Evolutionary conservation across 345 rosid species (phyloP).

Genomic region (Ricinus communis): DNA sequence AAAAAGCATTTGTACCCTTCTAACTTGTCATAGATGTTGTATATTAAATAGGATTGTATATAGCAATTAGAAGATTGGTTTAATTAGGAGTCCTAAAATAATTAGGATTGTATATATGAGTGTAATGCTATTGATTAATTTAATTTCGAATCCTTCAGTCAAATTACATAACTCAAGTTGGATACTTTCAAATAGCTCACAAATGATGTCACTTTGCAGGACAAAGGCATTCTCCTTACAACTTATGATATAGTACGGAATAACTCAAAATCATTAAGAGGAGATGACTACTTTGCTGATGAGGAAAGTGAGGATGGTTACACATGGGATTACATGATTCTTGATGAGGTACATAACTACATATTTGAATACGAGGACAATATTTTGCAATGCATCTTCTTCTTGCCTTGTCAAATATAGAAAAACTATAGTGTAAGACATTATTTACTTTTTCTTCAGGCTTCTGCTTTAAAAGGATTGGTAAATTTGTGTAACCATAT

Average conservation of each 20-base stretch:
- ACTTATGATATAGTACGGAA: slow-evolving; percentile 93
- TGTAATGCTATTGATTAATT: too few species aligned
- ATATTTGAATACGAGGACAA: not conserved
- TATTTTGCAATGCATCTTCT: not conserved
- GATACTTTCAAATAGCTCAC: too few species aligned
- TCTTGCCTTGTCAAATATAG: not conserved
- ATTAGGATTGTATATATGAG: too few species aligned
- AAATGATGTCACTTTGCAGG: slow-evolving; percentile 51
- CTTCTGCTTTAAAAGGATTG: not conserved
- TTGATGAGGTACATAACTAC: slow-evolving; percentile 94
- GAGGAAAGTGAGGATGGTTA: slow-evolving; percentile 56
- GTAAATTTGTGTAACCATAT: not conserved
- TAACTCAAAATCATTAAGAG: slow-evolving; percentile 72
- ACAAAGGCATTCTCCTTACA: slow-evolving; percentile 84
- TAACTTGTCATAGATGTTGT: too few species aligned
- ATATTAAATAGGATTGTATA: too few species aligned
- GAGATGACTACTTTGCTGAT: slow-evolving; percentile 42
- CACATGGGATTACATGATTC: slow-evolving; percentile 94
- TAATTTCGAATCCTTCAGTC: too few species aligned
- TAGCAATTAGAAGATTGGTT: too few species aligned
- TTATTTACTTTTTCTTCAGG: not conserved
- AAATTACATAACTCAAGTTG: too few species aligned
- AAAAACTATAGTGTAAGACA: not conserved
- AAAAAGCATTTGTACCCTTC: too few species aligned
- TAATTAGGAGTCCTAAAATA: too few species aligned